Percentiles rank a stretch among this genome's conserved stretches.
Conservation (phyloP, 2,329 filamentous ascomycete genomes). For the Fusarium pseudonygamai region DNA sequence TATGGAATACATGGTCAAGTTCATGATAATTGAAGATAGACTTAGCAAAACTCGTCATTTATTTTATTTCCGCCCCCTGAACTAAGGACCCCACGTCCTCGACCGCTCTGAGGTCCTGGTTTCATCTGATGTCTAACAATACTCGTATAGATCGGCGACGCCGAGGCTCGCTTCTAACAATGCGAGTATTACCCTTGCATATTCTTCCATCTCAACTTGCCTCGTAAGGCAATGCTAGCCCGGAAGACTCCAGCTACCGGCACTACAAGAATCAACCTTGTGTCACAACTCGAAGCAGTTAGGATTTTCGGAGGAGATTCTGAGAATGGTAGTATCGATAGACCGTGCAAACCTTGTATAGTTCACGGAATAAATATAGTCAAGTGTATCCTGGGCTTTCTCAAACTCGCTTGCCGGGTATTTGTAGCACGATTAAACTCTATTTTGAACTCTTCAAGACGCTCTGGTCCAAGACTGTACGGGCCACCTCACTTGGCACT, state of each 20-base stretch:
- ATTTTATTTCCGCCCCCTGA: not conserved
- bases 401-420: constrained; percentile 25
- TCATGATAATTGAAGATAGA: not conserved
- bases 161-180: not conserved
- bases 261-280: not conserved
- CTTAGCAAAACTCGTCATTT: too few relatives aligned
- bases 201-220: not conserved
- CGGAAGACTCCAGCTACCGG: not conserved
- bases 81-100: not conserved
- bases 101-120: not conserved
- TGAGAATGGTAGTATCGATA: not conserved
- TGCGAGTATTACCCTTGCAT: not conserved
- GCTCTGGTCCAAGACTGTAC: not conserved
- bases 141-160: not conserved
- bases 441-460: constrained; percentile 10
- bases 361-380: not conserved
- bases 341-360: constrained; percentile 1
- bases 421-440: constrained; percentile 24
- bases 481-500: not conserved
- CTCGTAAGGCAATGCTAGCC: not conserved
- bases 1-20: not conserved
- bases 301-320: constrained; percentile 4
- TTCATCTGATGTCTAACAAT: not conserved
- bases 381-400: constrained; percentile 1
- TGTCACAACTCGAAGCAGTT: not conserved